phyloP scores from a whole-genome alignment of 148 eudicot species.

The Cornus suecica region DNA sequence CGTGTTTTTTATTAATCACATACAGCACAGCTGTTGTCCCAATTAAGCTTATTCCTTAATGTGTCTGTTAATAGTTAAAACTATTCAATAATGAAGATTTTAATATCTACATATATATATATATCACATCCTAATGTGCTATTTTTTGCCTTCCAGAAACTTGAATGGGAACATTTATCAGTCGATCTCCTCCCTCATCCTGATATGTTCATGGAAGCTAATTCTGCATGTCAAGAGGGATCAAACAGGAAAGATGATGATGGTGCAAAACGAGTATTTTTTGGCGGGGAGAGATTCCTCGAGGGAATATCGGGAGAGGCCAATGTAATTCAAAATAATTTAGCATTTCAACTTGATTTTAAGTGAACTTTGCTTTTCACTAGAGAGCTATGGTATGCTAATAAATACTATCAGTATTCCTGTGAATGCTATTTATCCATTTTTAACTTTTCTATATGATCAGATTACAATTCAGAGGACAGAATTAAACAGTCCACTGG shows the following conservation, averaged over 20 bases:
- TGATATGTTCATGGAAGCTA: slow-evolving; percentile 84
- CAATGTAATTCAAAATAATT: slow-evolving; percentile 47
- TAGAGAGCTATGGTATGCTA: not conserved
- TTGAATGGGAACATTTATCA: slow-evolving; percentile 90
- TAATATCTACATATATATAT: too few species aligned
- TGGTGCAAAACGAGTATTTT: slow-evolving; percentile 89
- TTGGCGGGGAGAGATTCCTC: slow-evolving; percentile 95
- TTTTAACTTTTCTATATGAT: slow-evolving; percentile 12
- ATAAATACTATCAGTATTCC: not conserved
- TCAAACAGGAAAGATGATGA: slow-evolving; percentile 75
- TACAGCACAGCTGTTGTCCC: too few species aligned
- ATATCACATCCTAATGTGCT: not conserved
- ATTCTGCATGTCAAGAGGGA: slow-evolving; percentile 47
- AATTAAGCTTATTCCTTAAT: too few species aligned
- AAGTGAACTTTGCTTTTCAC: slow-evolving; percentile 8
- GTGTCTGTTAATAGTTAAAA: too few species aligned
- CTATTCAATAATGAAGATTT: too few species aligned
- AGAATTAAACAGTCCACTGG: slow-evolving; percentile 77
- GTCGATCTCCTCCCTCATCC: slow-evolving; percentile 98
- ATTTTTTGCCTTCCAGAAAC: slow-evolving; percentile 57
- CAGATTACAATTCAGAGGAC: slow-evolving; percentile 97
- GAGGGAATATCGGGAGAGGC: slow-evolving; percentile 98
- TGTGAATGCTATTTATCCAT: not conserved
- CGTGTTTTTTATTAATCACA: not conserved
- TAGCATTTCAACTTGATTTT: slow-evolving; percentile 9